Evolutionary conservation across 257 asterid genomes (phyloP).

Genomic region (Gynochthodes officinalis): DNA sequence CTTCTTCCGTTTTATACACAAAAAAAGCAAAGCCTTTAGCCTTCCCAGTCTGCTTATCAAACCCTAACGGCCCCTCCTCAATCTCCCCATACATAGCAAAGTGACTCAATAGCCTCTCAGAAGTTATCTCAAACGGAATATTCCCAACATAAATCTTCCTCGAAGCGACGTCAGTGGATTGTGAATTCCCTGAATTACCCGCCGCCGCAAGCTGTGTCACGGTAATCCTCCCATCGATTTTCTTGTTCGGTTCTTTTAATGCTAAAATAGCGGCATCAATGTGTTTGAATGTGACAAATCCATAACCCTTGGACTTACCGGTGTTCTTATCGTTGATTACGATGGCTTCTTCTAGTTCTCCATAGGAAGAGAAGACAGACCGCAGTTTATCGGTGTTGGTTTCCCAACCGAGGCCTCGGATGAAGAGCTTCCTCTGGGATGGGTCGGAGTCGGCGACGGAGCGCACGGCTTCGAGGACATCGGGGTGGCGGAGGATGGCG

Average conservation of each 20-base stretch:
- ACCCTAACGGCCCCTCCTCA: slow-evolving; percentile 97
- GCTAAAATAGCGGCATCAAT: slow-evolving; percentile 80
- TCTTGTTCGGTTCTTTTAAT: slow-evolving; percentile 75
- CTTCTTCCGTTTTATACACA: slow-evolving; percentile 90
- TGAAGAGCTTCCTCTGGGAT: slow-evolving; percentile 72
- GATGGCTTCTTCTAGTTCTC: slow-evolving; percentile 84
- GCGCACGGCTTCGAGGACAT: slow-evolving; percentile 67
- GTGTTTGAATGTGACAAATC: slow-evolving; percentile 84
- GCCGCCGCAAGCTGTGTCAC: slow-evolving; percentile 90
- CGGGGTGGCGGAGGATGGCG: slow-evolving; percentile 76
- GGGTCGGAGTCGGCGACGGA: slow-evolving; percentile 82
- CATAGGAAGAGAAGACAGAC: slow-evolving; percentile 58
- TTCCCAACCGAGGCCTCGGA: slow-evolving; percentile 99
- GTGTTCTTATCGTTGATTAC: slow-evolving; percentile 78
- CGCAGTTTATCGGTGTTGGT: slow-evolving; percentile 85
- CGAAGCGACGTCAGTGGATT: slow-evolving; percentile 56
- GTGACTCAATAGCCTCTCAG: slow-evolving; percentile 69
- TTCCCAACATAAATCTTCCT: slow-evolving; percentile 97
- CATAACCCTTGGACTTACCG: slow-evolving; percentile 83
- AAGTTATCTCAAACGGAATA: slow-evolving; percentile 82
- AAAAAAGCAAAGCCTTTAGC: slow-evolving; percentile 92
- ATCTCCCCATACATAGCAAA: slow-evolving; percentile 84
- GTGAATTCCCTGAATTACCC: slow-evolving; percentile 59
- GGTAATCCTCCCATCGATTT: slow-evolving; percentile 92
- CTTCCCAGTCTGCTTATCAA: slow-evolving; percentile 95